Conservation (phyloP, 225 moss, liverwort and hornwort species). For the Lunularia cruciata region DNA sequence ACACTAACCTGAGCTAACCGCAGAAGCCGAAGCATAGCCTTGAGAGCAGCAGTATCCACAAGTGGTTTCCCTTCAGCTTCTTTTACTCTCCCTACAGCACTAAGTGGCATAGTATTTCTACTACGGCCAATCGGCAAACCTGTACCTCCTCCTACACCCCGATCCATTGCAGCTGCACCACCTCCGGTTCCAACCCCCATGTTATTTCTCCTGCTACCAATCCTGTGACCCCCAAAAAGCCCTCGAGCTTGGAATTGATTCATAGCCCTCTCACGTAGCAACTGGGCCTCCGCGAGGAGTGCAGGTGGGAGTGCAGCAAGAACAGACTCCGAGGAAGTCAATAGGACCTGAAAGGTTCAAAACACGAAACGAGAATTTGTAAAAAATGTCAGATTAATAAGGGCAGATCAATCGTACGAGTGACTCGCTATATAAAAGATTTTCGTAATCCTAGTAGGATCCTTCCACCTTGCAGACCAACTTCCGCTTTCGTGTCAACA, state of each 20-base stretch:
- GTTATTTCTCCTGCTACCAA: conserved; percentile 67
- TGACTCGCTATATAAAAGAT: no score
- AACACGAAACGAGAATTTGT: no score
- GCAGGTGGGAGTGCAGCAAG: conserved; percentile 91
- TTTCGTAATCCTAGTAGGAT: no score
- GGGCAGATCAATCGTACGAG: no score
- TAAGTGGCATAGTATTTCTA: conserved; percentile 55
- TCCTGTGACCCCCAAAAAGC: conserved; percentile 84
- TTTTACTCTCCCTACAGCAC: conserved; percentile 57
- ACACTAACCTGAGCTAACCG: conserved; percentile 75
- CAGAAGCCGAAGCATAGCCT: conserved; percentile 79
- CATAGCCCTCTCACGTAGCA: conserved; percentile 89
- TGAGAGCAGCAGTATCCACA: conserved; percentile 72
- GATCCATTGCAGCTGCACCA: conserved; percentile 41
- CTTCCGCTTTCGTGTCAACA: no score
- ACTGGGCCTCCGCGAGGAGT: conserved; percentile 86
- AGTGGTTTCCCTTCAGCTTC: conserved; percentile 91
- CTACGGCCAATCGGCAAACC: conserved; percentile 62
- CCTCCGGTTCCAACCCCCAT: conserved; percentile 58
- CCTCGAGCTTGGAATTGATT: conserved; percentile 88
- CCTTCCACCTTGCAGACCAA: no score
- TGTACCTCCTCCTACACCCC: conserved; percentile 50
- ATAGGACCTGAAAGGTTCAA: conserved; percentile 52
- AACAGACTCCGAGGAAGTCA: conserved; percentile 92
- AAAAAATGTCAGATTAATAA: no score